These are phyloP conservation scores for Beauveria scarabaeidicola DNA, from an alignment of 2,329 filamentous ascomycete species.

Conservation along the genomic window DNA sequence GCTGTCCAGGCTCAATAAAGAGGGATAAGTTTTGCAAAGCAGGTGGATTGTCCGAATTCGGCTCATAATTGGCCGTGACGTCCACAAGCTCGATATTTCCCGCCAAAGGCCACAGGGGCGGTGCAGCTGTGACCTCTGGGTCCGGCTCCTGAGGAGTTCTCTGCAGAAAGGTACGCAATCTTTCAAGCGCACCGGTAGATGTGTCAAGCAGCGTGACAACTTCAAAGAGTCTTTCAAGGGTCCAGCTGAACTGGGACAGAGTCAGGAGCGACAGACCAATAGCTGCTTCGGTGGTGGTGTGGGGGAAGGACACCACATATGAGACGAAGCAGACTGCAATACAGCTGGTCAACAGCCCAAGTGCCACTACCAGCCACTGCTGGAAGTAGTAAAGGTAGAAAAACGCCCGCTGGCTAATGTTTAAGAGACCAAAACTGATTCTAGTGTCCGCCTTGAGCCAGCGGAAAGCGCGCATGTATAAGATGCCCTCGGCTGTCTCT, in stretches of 20 bases:
- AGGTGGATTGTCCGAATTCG: not conserved
- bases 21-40: not conserved
- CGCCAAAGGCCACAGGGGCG: not conserved
- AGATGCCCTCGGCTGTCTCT: constrained; percentile 19
- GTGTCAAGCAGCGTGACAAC: not conserved
- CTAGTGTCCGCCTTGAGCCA: constrained; percentile 18
- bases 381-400: constrained; percentile 41
- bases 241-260: constrained; percentile 1
- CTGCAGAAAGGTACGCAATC: not conserved
- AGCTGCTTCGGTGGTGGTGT: not conserved
- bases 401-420: constrained; percentile 20
- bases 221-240: not conserved
- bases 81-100: not conserved
- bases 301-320: constrained; percentile 22
- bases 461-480: constrained; percentile 27
- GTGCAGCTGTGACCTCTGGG: not conserved
- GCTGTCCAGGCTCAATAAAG: not conserved
- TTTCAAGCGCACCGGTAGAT: not conserved
- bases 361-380: constrained; percentile 38
- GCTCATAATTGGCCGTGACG: constrained; percentile 1
- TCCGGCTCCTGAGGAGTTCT: not conserved
- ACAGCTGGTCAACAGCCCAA: constrained; percentile 36
- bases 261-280: not conserved
- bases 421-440: constrained; percentile 24
- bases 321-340: constrained; percentile 37